These are phyloP conservation scores for Blastobotrys ciferrii DNA, from an alignment of 1,139 yeast genomes.

Conservation along the genomic window DNA sequence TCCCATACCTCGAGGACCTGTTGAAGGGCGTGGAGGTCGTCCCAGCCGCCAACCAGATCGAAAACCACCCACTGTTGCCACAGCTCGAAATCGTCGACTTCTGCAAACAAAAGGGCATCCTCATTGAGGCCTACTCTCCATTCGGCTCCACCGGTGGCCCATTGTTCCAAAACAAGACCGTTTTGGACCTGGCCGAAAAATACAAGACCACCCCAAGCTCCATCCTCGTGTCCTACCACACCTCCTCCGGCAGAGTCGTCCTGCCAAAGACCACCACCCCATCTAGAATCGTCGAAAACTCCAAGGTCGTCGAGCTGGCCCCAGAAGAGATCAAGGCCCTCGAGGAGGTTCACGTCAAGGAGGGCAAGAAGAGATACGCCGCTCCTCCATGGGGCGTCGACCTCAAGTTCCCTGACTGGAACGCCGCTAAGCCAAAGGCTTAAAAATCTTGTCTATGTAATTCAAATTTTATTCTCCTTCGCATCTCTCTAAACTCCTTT, in stretches of 20 bases:
- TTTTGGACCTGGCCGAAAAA: conserved; percentile 49
- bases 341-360: conserved; percentile 45
- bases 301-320: conserved; percentile 49
- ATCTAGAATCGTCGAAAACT: conserved; percentile 58
- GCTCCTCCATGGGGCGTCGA: conserved; percentile 39
- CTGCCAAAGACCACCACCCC: conserved; percentile 71
- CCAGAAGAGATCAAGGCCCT: conserved; percentile 55
- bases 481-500: no score
- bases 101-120: conserved; percentile 53
- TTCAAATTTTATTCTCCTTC: neutral
- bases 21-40: conserved; percentile 50
- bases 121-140: conserved; percentile 76
- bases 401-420: conserved; percentile 36
- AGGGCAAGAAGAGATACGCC: conserved; percentile 52
- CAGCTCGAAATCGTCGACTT: conserved; percentile 61
- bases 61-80: conserved; percentile 72
- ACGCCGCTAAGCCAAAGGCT: conserved; percentile 18
- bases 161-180: conserved; percentile 45
- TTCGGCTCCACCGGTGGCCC: conserved; percentile 72
- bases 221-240: conserved; percentile 68
- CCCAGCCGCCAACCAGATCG: conserved; percentile 76
- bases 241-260: conserved; percentile 65
- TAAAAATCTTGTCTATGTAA: neutral
- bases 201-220: conserved; percentile 58
- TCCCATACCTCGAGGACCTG: conserved; percentile 51